A percentile compares a stretch with the other conserved stretches of the same genome.
These are phyloP conservation scores for Acrocalymma vagum DNA, from an alignment of 2,329 filamentous ascomycete species.

Conservation along the genomic window DNA sequence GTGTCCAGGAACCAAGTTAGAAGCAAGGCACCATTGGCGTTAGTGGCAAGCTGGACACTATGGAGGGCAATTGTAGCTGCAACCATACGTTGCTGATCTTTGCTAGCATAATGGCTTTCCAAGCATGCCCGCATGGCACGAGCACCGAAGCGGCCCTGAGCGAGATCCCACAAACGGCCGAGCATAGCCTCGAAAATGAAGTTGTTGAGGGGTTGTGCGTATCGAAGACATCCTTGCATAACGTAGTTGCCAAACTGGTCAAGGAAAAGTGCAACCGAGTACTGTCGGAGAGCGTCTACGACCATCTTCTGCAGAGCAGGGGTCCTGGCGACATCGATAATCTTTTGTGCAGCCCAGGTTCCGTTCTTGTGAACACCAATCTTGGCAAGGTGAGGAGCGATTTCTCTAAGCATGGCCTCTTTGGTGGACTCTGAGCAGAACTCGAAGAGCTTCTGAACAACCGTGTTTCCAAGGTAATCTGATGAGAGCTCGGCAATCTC, in stretches of 20 bases:
- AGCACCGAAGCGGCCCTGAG: slow-evolving; percentile 92
- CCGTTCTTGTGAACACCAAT: slow-evolving; percentile 99
- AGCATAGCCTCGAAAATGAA: slow-evolving; percentile 99
- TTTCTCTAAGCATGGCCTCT: slow-evolving; percentile 88
- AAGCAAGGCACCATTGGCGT: slow-evolving; percentile 91
- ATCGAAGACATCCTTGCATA: slow-evolving; percentile 93
- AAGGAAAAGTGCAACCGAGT: slow-evolving; percentile 89
- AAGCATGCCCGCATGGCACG: slow-evolving; percentile 96
- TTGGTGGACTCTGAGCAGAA: slow-evolving; percentile 91
- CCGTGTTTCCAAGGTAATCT: slow-evolving; percentile 97
- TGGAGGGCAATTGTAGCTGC: slow-evolving; percentile 95
- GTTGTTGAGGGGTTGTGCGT: slow-evolving; percentile 86
- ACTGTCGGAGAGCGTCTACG: slow-evolving; percentile 82
- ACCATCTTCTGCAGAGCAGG: slow-evolving; percentile 84
- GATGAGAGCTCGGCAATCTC: slow-evolving; percentile 95
- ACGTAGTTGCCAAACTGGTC: slow-evolving; percentile 99
- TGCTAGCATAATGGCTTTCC: slow-evolving; percentile 93
- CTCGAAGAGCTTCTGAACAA: slow-evolving; percentile 99
- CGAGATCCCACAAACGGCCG: slow-evolving; percentile 89
- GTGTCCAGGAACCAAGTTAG: slow-evolving; percentile 98
- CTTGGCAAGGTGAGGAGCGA: slow-evolving; percentile 91
- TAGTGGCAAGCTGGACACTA: slow-evolving; percentile 94
- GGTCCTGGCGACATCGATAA: slow-evolving; percentile 94
- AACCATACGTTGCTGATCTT: slow-evolving; percentile 94
- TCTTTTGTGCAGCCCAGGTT: slow-evolving; percentile 99